Base-by-base conservation (phyloP, 805 yeast species). In the Hanseniaspora guilliermondii region DNA sequence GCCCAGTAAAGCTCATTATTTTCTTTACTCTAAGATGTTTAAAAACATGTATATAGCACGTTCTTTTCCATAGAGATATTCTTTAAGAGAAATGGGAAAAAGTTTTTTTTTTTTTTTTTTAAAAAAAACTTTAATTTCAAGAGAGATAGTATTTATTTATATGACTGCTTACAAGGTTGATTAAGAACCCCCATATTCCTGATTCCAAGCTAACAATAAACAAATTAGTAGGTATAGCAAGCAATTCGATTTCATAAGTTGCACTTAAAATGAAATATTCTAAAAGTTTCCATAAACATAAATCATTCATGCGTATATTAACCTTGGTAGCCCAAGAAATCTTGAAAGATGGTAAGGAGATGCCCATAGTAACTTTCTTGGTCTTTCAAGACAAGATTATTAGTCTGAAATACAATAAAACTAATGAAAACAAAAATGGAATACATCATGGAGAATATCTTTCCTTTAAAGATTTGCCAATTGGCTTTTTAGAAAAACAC, bases 361-460 rank as follows among this genome's bases (percentile, higher is more conserved):
- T 50, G 54, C 54, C 54, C 14, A 50, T 50, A 24, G 27, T 50
- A 12, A 50, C 48, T 2, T 12, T 50, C 8, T 27, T 50, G 22
- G 38, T 19, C 5, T 50, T 24, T 24, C 19, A 50, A 22, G 42
- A 32, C n/a, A 25, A 25, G 11, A 42, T 50, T 6, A 50, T 50
- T 6, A 21, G 48, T 11, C 16, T 50, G 5, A 36, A 49, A 16
- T 49, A 33, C 25, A 49, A 49, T 12, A 49, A 49, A 41, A 49
- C 53, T 9, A 49, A 49, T 35, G 53, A 49, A 41, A 27, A 49
- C 14, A 49, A 49, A 41, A 49, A 49, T 22, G 53, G 53, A 22
- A 49, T 49, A n/a, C 53, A 49, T 35, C 53, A 49, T 25, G 53
- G 53, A 16, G 53, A 49, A 35, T 49, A 41, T 25, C 37, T 49